Base-by-base conservation (phyloP, 345 rosid genomes). In the Eucalyptus marginata region DNA sequence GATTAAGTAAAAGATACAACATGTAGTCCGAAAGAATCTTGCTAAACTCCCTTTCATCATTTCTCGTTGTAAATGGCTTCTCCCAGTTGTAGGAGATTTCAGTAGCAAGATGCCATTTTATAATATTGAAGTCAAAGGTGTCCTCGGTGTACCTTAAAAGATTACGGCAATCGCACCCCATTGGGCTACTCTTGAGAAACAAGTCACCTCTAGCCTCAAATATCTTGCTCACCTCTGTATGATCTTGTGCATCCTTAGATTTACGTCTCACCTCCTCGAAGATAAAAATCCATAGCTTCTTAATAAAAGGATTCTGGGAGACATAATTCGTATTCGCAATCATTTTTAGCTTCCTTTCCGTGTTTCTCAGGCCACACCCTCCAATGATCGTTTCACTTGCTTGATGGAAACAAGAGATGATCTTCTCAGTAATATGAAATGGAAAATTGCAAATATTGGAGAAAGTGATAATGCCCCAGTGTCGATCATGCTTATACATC, bases 381-480 rank as follows among this genome's bases (percentile, higher is more conserved):
- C 54, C 54, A 51, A 17, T 16, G 54, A 51, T 51, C 7, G 54
- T 51, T 51, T 51, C 54, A 51, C 54, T 51, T 51, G 54, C 54
- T 51, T 51, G 54, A 51, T 51, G 22, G 54, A 51, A 51, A 51
- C 54, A 51, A 51, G 54, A 51, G 54, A 51, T 51, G 54, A 51
- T 17, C 54, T 51, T 51, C 54, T 51, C 8, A 51, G 22, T 7
- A 51, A 51, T 51, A 51, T 51, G 54, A 51, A 51, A 51, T 51
- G 22, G 54, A 51, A 51, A 51, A 51, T 51, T 51, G 54, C 8
- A 2, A 51, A 51, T 51, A 51, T 51, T 51, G 54, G 54, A 51
- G 22, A 51, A 51, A 51, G 54, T 51, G 18, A 17, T 51, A 89
- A 96, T 96, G 99, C 16, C 68, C 68, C 33, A 27, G 16, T 3